phyloP scores from a whole-genome alignment of 805 yeast species.

The Candida insectalens region DNA sequence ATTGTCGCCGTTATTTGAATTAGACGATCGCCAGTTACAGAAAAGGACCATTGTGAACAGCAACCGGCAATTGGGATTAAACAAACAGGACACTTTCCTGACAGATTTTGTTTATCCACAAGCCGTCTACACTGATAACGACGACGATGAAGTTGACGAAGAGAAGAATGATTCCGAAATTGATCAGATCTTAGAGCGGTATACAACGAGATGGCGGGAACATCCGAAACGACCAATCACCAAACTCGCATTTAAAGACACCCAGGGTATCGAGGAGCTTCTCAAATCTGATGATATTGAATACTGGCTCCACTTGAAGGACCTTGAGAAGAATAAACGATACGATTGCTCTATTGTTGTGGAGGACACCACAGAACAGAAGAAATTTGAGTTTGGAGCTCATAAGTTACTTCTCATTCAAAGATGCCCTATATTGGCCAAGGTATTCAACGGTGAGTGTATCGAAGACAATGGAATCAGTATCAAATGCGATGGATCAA shows the following conservation, averaged over 20 bases:
- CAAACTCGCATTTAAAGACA: constrained; percentile 2
- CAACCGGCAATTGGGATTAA: background rate
- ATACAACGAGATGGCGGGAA: constrained; percentile 12
- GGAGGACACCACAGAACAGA: constrained; percentile 3
- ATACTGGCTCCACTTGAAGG: constrained; percentile 14
- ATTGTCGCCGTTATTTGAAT: constrained; percentile 38
- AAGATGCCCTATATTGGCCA: constrained; percentile 3
- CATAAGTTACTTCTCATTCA: constrained; percentile 6
- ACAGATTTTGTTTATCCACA: constrained; percentile 3
- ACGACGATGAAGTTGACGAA: background rate
- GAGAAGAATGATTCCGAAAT: constrained; percentile 1
- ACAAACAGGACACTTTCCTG: constrained; percentile 4
- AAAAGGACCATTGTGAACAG: constrained; percentile 2
- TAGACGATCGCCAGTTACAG: constrained; percentile 7
- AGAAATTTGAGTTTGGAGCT: constrained; percentile 5
- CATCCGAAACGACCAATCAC: no score
- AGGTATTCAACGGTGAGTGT: background rate
- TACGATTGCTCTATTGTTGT: constrained; percentile 10
- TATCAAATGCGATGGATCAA: constrained; percentile 1
- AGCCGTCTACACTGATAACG: background rate
- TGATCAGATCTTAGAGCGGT: constrained; percentile 3
- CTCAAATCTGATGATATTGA: constrained; percentile 24
- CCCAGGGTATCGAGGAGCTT: constrained; percentile 21
- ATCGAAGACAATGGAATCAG: constrained; percentile 10
- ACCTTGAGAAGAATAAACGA: constrained; percentile 5